Conservation (phyloP, 352 stramenopile species). For the Phytophthora chlamydospora region DNA sequence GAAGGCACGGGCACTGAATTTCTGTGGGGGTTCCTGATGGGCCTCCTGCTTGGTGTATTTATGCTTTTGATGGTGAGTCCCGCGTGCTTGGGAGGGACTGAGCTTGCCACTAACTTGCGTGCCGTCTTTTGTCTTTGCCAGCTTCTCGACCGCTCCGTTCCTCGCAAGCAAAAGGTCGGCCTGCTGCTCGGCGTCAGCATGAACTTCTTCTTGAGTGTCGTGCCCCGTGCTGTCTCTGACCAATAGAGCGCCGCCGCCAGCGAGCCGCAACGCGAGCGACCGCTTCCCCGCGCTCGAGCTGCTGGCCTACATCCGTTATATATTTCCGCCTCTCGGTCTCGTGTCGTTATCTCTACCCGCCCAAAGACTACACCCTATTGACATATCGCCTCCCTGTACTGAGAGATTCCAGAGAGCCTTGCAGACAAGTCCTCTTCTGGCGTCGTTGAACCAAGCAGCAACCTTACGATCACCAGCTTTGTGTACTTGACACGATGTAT, state of each 20-base stretch:
- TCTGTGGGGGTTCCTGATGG: conserved; percentile 90
- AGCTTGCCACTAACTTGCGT: conserved; percentile 6
- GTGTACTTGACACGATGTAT: conserved; percentile 13
- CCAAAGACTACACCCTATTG: background rate
- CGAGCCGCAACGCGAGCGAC: conserved; percentile 3
- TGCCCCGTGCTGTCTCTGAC: conserved; percentile 79
- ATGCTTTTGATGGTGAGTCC: conserved; percentile 87
- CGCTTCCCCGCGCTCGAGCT: conserved; percentile 3
- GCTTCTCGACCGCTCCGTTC: conserved; percentile 86
- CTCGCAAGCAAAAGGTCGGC: conserved; percentile 87
- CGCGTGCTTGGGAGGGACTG: background rate
- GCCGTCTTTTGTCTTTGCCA: conserved; percentile 27
- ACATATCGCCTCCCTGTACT: background rate
- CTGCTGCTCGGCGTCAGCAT: conserved; percentile 87
- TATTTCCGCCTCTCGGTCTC: conserved; percentile 27
- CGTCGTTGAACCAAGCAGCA: background rate
- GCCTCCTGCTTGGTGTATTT: conserved; percentile 87
- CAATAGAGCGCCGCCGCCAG: conserved; percentile 40
- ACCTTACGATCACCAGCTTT: conserved; percentile 5
- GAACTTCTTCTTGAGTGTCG: conserved; percentile 90
- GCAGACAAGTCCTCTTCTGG: background rate
- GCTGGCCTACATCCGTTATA: conserved; percentile 31
- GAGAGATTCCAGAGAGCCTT: no score
- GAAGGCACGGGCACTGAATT: conserved; percentile 90
- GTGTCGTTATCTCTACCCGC: conserved; percentile 5